Base-by-base conservation (phyloP, 805 yeast genomes). In the Teunomyces cretensis region DNA sequence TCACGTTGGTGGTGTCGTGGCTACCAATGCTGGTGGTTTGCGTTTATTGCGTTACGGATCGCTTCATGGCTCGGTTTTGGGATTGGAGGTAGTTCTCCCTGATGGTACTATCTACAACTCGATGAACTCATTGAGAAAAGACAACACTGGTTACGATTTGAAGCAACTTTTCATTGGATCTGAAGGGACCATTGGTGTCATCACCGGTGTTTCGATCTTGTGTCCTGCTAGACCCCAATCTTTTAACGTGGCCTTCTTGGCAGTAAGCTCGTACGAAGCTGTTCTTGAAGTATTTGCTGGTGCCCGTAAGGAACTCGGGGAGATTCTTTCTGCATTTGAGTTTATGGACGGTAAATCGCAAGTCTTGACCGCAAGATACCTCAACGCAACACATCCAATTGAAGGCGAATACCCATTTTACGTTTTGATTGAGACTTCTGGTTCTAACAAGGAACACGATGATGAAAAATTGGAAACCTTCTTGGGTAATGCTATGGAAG, bases 11-110 rank as follows among this genome's bases (percentile, higher is more conserved):
- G 98, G 97, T 52, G 87, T 84, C 43, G 92, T 89, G 36, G 96
- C 97, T 14, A 89, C 97, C 14, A 92, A 92, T 62, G 98, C 98
- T 4, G 98, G 98, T 60, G 98, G 98, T 1, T 76, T 91, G 56
- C 75, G 98, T 60, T 73, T 91, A 41, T 68, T 91, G 49, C 78
- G 96, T 55, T 91, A 89, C 62, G 97, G 97, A 2, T 88, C 96
- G 5, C 76, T 91, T 52, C 98, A 92, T 60, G 98, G 98, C 3
- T 72, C 89, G 16, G 96, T 91, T 0, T 70, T 91, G 39, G 98
- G 98, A 1, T 72, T 91, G 45, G 97, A 91, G 68, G 96, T 82
- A 11, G 97, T 91, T n/a, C 71, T 91, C 56, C 86, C 97, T 12
- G 86, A 89, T 62, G 98, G 98, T 39, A 83, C 87, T 13, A 74